phyloP scores from a whole-genome alignment of 108 stramenopile genomes.

The Mayamaea pseudoterrestris region DNA sequence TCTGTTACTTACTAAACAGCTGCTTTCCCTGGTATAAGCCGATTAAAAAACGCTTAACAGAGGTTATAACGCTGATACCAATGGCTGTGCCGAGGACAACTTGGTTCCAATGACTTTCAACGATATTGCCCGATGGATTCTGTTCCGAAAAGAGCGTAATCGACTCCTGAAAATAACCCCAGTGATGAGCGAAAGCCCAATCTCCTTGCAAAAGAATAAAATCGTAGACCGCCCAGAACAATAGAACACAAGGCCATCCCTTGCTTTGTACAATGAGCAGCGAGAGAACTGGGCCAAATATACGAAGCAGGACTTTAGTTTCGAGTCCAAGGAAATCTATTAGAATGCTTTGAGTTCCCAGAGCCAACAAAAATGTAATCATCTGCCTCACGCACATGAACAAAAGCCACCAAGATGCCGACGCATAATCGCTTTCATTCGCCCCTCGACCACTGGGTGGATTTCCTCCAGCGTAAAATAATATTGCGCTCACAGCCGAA shows the following conservation, averaged over 20 bases:
- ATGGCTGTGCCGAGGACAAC: conserved; percentile 23
- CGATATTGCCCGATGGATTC: conserved; percentile 25
- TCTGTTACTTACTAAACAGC: conserved; percentile 21
- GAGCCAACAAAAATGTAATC: conserved; percentile 17
- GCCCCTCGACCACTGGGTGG: conserved; percentile 6
- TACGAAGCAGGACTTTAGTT: conserved; percentile 8
- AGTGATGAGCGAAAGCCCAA: conserved; percentile 18
- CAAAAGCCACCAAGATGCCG: conserved; percentile 29
- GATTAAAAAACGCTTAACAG: conserved; percentile 50
- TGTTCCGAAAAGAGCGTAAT: conserved; percentile 18
- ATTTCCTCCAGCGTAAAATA: conserved; percentile 24
- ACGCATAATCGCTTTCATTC: conserved; percentile 3
- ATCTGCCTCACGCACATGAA: conserved; percentile 24
- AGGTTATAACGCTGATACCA: conserved; percentile 22
- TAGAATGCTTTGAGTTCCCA: conserved; percentile 11
- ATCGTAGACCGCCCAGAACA: conserved; percentile 27
- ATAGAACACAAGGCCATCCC: conserved; percentile 33
- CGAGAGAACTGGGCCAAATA: conserved; percentile 17
- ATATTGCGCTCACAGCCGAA: conserved; percentile 3
- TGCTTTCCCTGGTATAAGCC: conserved; percentile 46
- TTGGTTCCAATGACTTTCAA: conserved; percentile 2
- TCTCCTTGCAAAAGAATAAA: conserved; percentile 18
- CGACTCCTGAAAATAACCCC: conserved; percentile 24
- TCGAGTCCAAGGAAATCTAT: conserved; percentile 27
- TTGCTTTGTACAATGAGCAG: conserved; percentile 26